phyloP scores from a whole-genome alignment of 2,329 filamentous ascomycete genomes.

The Neurospora sp. region DNA sequence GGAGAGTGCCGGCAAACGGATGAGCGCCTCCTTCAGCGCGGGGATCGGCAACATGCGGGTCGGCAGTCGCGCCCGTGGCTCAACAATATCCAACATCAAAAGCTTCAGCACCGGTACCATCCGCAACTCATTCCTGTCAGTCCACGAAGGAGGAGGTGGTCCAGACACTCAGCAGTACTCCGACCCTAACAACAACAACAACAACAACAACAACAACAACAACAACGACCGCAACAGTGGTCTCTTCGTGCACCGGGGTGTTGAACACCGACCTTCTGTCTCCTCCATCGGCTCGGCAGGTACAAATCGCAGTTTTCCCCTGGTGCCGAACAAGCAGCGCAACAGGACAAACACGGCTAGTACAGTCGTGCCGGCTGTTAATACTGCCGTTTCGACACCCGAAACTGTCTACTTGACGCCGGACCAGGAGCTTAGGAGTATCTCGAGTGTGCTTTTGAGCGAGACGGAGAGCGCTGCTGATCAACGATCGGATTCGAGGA shows the following conservation, averaged over 20 bases:
- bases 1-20: constrained; percentile 14
- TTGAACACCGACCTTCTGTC: constrained; percentile 42
- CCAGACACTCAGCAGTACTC: not conserved
- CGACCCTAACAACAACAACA: constrained; percentile 3
- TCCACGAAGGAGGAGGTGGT: constrained; percentile 14
- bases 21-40: constrained; percentile 8
- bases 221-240: constrained; percentile 2
- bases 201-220: constrained; percentile 1
- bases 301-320: constrained; percentile 52
- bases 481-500: not conserved
- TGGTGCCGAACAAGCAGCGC: constrained; percentile 37
- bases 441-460: constrained; percentile 38
- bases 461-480: constrained; percentile 30
- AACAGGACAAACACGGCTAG: constrained; percentile 20
- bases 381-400: constrained; percentile 35
- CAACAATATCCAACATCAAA: constrained; percentile 5
- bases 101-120: constrained; percentile 10
- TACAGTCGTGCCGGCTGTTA: constrained; percentile 14
- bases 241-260: constrained; percentile 28
- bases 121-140: constrained; percentile 15
- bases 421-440: constrained; percentile 36
- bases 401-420: constrained; percentile 31
- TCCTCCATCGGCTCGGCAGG: constrained; percentile 45
- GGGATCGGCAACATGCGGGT: not conserved
- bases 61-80: not conserved